These are phyloP conservation scores for Hortiboletus flavorubellus DNA, from an alignment of 768 basidiomycete genomes.

Conservation along the genomic window DNA sequence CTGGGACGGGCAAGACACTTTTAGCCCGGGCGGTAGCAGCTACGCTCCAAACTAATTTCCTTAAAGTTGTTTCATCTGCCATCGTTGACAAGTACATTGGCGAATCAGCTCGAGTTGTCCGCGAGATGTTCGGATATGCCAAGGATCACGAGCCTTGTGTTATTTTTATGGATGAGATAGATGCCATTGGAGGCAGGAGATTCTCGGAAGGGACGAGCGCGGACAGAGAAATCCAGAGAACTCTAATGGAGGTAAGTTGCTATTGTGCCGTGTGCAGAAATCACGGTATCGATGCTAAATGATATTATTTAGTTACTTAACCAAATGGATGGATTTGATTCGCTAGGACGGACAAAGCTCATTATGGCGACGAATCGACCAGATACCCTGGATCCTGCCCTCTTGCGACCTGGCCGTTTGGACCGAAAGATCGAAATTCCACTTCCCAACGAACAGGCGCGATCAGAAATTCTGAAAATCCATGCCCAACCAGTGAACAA, in stretches of 20 bases:
- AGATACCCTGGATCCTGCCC: conserved; percentile 95
- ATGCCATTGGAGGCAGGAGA: conserved; percentile 91
- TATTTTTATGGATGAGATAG: conserved; percentile 98
- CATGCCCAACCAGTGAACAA: conserved; percentile 95
- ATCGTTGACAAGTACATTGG: conserved; percentile 99
- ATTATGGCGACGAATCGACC: conserved; percentile 99
- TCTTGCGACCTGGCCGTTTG: conserved; percentile 91
- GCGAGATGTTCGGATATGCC: conserved; percentile 99
- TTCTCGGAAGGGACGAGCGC: conserved; percentile 97
- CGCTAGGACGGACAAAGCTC: conserved; percentile 89
- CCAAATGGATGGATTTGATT: conserved; percentile 99
- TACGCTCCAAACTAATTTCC: conserved; percentile 91
- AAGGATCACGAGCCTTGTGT: conserved; percentile 97
- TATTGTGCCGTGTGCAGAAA: background rate
- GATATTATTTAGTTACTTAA: conserved; percentile 71
- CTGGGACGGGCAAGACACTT: conserved; percentile 95
- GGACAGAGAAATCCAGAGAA: conserved; percentile 97
- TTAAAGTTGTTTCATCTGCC: conserved; percentile 97
- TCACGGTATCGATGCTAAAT: background rate
- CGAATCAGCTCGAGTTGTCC: conserved; percentile 91
- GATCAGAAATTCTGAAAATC: conserved; percentile 96
- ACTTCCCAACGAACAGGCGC: conserved; percentile 94
- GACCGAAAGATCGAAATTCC: conserved; percentile 99
- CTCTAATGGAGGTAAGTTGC: conserved; percentile 83
- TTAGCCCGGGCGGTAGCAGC: conserved; percentile 96